Evolutionary conservation across 1,284 basidiomycete species (phyloP).

Genomic region (Sporisorium graminicola): DNA sequence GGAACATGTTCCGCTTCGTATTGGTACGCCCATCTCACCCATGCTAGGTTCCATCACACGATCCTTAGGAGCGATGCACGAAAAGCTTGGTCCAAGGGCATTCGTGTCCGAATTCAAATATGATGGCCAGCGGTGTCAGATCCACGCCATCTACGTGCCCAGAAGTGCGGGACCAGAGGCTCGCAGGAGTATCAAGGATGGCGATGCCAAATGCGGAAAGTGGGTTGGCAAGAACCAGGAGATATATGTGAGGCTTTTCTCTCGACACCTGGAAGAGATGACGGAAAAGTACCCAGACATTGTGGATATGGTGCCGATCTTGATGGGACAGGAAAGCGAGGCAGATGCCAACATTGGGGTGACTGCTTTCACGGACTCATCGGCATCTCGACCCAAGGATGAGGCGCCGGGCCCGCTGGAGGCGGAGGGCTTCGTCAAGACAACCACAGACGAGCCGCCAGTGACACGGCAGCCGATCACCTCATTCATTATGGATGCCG

Average conservation of each 20-base stretch:
- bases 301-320: slow-evolving; percentile 71
- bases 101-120: slow-evolving; percentile 79
- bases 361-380: slow-evolving; percentile 6
- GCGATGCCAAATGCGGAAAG: slow-evolving; percentile 45
- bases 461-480: slow-evolving; percentile 22
- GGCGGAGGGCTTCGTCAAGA: neutral
- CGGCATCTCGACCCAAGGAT: neutral
- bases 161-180: slow-evolving; percentile 40
- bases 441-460: neutral
- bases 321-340: slow-evolving; percentile 51
- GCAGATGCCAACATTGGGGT: slow-evolving; percentile 18
- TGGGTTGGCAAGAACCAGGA: slow-evolving; percentile 59
- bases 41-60: slow-evolving; percentile 76
- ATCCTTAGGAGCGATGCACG: slow-evolving; percentile 85
- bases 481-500: slow-evolving; percentile 86
- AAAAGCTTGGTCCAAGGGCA: slow-evolving; percentile 73
- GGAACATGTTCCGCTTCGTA: slow-evolving; percentile 77
- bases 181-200: slow-evolving; percentile 30
- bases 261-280: slow-evolving; percentile 91
- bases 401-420: neutral
- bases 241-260: slow-evolving; percentile 80
- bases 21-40: slow-evolving; percentile 75
- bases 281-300: slow-evolving; percentile 91
- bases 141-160: slow-evolving; percentile 74
- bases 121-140: slow-evolving; percentile 88